A percentile compares a stretch with the other conserved stretches of the same genome.
These are phyloP conservation scores for Yarrowia porcina DNA, from an alignment of 805 yeast genomes.

Conservation along the genomic window DNA sequence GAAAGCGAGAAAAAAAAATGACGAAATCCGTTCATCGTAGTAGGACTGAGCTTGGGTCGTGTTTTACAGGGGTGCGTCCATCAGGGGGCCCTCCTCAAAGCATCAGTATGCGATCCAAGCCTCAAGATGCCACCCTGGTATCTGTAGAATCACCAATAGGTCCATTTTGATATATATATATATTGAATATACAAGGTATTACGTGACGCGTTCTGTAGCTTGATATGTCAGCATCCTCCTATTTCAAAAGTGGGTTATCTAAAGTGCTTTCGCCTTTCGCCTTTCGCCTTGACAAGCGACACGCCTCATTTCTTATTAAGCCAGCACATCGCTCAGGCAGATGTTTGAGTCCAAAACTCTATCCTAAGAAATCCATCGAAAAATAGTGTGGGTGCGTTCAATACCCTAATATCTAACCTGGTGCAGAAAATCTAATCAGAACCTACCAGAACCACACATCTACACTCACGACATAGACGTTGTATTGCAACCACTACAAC, in stretches of 20 bases:
- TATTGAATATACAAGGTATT: background rate
- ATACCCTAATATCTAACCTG: background rate
- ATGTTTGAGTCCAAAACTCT: slow-evolving; percentile 5
- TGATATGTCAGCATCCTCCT: no score
- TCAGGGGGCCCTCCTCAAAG: background rate
- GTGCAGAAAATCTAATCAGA: slow-evolving; percentile 21
- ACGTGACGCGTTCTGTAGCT: background rate
- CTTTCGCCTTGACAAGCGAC: no score
- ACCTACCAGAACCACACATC: slow-evolving; percentile 10
- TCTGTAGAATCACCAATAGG: background rate
- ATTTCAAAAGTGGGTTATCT: no score
- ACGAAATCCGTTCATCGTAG: background rate
- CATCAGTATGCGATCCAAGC: background rate
- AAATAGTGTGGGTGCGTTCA: background rate
- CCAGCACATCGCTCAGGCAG: slow-evolving; percentile 16
- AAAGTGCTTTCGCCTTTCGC: no score
- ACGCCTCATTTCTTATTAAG: background rate
- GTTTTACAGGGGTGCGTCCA: background rate
- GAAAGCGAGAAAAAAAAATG: background rate
- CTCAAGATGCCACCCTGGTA: background rate
- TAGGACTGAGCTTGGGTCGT: background rate
- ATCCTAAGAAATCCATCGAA: slow-evolving; percentile 19
- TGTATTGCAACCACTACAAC: background rate
- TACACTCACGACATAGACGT: slow-evolving; percentile 1
- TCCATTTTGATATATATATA: background rate